These are phyloP conservation scores for Ambrosiella beaveri DNA, from an alignment of 2,329 filamentous ascomycete species.

Conservation along the genomic window DNA sequence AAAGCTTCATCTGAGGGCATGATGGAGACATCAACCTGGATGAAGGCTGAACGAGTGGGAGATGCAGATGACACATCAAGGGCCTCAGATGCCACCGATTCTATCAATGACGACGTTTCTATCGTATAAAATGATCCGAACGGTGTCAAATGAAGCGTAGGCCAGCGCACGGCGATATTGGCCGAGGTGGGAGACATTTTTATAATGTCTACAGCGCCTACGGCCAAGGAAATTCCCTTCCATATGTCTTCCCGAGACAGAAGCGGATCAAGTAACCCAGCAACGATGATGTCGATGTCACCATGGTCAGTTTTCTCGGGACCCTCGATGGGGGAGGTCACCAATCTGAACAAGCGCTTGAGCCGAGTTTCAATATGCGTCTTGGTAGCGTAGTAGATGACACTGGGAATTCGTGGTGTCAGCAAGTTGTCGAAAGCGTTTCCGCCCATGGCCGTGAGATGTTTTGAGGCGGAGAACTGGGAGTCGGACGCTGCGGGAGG, in stretches of 20 bases:
- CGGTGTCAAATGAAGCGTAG: slow-evolving; percentile 15
- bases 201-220: neutral
- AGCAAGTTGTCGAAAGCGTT: slow-evolving; percentile 22
- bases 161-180: slow-evolving; percentile 41
- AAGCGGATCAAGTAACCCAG: slow-evolving; percentile 17
- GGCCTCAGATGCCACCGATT: neutral
- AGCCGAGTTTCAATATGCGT: slow-evolving; percentile 29
- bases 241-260: neutral
- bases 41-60: slow-evolving; percentile 14
- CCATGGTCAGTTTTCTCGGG: slow-evolving; percentile 52
- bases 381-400: slow-evolving; percentile 38
- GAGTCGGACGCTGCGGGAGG: neutral
- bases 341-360: slow-evolving; percentile 31
- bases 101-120: no score
- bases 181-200: slow-evolving; percentile 12
- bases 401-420: slow-evolving; percentile 48
- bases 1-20: slow-evolving; percentile 26
- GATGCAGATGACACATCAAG: neutral
- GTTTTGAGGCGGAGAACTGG: neutral
- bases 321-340: slow-evolving; percentile 47
- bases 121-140: no score
- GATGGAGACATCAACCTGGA: slow-evolving; percentile 54
- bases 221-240: neutral
- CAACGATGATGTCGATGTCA: slow-evolving; percentile 56
- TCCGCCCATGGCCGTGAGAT: slow-evolving; percentile 6